Conservation (phyloP, 768 basidiomycete species). For the Dacryopinax primogenitus region DNA sequence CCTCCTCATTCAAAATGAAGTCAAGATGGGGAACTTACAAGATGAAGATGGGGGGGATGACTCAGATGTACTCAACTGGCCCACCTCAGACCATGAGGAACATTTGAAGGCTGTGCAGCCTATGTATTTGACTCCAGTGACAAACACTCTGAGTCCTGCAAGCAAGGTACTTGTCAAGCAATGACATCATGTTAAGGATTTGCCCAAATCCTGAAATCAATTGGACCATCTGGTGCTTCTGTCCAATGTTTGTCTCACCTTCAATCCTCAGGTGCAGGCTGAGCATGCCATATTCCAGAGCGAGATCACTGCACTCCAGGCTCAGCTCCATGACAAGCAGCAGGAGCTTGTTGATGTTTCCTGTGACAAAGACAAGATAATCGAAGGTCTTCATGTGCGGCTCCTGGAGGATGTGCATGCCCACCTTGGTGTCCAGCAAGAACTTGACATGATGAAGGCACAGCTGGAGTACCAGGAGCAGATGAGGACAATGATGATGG, state of each 20-base stretch:
- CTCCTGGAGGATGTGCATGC: background rate
- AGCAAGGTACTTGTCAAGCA: background rate
- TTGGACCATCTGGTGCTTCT: background rate
- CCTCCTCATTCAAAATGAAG: background rate
- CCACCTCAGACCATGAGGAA: background rate
- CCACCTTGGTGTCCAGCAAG: background rate
- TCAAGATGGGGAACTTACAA: background rate
- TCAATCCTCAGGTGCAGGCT: background rate
- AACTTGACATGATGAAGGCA: too few species aligned
- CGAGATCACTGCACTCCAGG: background rate
- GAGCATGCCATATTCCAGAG: background rate
- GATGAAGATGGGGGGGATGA: background rate
- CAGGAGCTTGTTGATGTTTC: background rate
- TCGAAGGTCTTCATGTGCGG: background rate
- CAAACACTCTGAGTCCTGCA: background rate
- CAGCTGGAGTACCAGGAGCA: background rate
- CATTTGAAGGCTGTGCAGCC: background rate
- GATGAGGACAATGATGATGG: background rate
- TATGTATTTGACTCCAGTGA: background rate
- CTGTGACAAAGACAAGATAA: background rate
- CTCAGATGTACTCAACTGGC: background rate
- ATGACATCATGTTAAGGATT: background rate
- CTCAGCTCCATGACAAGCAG: background rate
- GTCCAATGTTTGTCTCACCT: background rate
- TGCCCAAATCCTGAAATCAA: background rate